phyloP scores from a whole-genome alignment of 768 basidiomycete genomes.

The Auricularia cornea region DNA sequence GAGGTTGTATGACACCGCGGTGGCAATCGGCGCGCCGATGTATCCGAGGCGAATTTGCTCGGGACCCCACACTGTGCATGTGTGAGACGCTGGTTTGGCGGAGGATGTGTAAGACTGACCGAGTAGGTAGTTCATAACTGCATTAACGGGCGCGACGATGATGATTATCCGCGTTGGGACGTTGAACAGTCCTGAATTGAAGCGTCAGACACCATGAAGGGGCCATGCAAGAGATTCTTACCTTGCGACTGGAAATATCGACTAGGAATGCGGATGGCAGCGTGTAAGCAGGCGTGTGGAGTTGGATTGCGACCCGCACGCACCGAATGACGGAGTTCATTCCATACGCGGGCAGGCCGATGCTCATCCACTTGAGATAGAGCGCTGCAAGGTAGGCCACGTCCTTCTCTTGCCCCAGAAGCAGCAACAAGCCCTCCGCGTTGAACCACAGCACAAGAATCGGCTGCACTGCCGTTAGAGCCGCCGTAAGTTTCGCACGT shows the following conservation, averaged over 20 bases:
- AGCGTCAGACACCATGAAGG: not conserved
- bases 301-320: too few species aligned
- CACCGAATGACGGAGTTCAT: slow-evolving; percentile 49
- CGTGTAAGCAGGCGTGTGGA: not conserved
- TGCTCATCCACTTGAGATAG: slow-evolving; percentile 67
- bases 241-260: slow-evolving; percentile 83
- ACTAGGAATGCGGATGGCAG: slow-evolving; percentile 20
- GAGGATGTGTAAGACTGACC: slow-evolving; percentile 33
- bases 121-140: slow-evolving; percentile 74
- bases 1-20: slow-evolving; percentile 80
- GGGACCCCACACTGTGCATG: slow-evolving; percentile 66
- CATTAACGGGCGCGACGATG: slow-evolving; percentile 80
- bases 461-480: slow-evolving; percentile 22
- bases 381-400: slow-evolving; percentile 67
- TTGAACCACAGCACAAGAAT: slow-evolving; percentile 74
- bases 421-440: slow-evolving; percentile 69
- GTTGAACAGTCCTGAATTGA: slow-evolving; percentile 55
- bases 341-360: slow-evolving; percentile 73
- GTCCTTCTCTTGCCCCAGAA: slow-evolving; percentile 70
- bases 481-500: slow-evolving; percentile 2
- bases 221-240: slow-evolving; percentile 15
- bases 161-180: slow-evolving; percentile 80
- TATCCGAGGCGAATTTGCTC: slow-evolving; percentile 73
- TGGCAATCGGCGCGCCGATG: slow-evolving; percentile 90
- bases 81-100: not conserved